A percentile compares a stretch with the other conserved stretches of the same genome.
Evolutionary conservation across 306 rosid species (phyloP).

Genomic region (Betula pendula): DNA sequence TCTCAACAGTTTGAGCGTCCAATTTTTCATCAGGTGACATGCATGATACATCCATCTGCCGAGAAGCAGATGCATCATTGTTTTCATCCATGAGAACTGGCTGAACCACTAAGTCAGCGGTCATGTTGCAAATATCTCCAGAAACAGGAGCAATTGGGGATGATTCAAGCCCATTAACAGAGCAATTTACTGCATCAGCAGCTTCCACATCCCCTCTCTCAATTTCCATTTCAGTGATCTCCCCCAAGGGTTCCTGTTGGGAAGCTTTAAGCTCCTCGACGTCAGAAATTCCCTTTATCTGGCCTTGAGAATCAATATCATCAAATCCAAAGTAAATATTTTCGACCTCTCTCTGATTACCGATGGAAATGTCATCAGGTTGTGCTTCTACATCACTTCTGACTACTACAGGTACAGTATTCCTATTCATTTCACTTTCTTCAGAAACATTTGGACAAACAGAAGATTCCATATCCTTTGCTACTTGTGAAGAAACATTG

Average conservation of each 20-base stretch:
- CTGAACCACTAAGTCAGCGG: constrained; percentile 31
- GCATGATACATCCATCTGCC: constrained; percentile 40
- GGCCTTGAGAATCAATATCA: constrained; percentile 36
- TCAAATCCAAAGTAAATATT: constrained; percentile 40
- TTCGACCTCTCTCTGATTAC: constrained; percentile 37
- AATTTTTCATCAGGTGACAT: constrained; percentile 41
- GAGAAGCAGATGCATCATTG: constrained; percentile 45
- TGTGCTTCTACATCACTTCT: constrained; percentile 50
- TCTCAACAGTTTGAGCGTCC: constrained; percentile 46
- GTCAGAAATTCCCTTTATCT: constrained; percentile 22
- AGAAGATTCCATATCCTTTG: constrained; percentile 49
- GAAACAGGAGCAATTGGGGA: constrained; percentile 36
- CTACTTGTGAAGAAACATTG: constrained; percentile 41
- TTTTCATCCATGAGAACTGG: constrained; percentile 40
- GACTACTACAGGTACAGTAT: constrained; percentile 33
- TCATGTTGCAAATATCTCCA: constrained; percentile 32
- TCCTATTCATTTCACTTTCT: constrained; percentile 34
- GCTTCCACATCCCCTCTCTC: constrained; percentile 38
- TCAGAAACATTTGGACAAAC: constrained; percentile 41
- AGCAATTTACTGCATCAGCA: constrained; percentile 42
- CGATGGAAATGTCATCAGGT: constrained; percentile 36
- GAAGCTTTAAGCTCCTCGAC: constrained; percentile 33
- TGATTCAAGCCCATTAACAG: constrained; percentile 43
- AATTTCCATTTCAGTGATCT: constrained; percentile 43
- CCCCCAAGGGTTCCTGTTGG: constrained; percentile 37